phyloP scores from a whole-genome alignment of 2,329 filamentous ascomycete genomes.

The Aureobasidium leucospermi region DNA sequence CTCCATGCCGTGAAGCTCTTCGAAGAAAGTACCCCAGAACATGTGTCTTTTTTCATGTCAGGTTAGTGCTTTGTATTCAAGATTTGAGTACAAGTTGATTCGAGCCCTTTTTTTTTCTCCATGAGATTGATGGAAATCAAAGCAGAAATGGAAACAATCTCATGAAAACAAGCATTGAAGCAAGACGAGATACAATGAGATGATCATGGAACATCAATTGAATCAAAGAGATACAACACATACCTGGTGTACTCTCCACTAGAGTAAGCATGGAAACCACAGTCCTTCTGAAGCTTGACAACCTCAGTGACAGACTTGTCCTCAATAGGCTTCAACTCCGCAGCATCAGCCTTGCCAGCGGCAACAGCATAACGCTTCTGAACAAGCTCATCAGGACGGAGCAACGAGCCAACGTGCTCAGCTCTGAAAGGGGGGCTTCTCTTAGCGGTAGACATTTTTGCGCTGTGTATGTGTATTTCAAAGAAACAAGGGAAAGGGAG shows the following conservation, averaged over 20 bases:
- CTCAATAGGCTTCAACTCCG: constrained; percentile 25
- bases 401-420: constrained; percentile 65
- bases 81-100: no score
- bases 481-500: background rate
- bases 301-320: constrained; percentile 26
- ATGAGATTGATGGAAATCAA: background rate
- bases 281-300: constrained; percentile 27
- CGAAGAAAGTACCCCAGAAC: constrained; percentile 53
- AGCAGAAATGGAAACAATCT: background rate
- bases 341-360: constrained; percentile 20
- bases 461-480: background rate
- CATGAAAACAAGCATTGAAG: background rate
- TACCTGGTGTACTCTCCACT: constrained; percentile 29
- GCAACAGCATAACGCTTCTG: constrained; percentile 48
- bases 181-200: background rate
- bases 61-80: background rate
- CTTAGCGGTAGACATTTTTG: constrained; percentile 9
- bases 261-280: constrained; percentile 26
- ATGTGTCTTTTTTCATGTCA: constrained; percentile 24
- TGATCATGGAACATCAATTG: background rate
- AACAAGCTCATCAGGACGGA: constrained; percentile 57
- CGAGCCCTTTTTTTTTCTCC: background rate
- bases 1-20: constrained; percentile 46
- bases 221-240: background rate
- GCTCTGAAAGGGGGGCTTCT: constrained; percentile 54